Evolutionary conservation across 1,284 basidiomycete species (phyloP).

Genomic region (Flammula alnicola): DNA sequence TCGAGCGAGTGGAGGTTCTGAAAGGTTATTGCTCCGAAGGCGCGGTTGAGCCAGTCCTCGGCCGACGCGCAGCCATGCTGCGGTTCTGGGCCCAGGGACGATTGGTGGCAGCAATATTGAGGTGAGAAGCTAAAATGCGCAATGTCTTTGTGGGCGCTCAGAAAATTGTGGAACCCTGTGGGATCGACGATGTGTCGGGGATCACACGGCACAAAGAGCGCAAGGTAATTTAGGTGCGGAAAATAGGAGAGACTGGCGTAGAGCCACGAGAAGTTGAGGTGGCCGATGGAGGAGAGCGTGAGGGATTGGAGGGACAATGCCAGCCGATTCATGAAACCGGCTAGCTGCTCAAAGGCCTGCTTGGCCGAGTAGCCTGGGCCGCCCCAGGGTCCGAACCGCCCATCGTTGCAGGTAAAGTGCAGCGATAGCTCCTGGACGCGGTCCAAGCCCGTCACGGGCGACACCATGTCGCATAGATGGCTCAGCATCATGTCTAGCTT

Average conservation of each 20-base stretch:
- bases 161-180: slow-evolving; percentile 21
- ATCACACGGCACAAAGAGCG: slow-evolving; percentile 25
- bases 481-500: slow-evolving; percentile 19
- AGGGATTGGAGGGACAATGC: slow-evolving; percentile 15
- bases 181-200: slow-evolving; percentile 22
- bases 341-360: slow-evolving; percentile 13
- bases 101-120: slow-evolving; percentile 21
- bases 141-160: slow-evolving; percentile 14
- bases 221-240: slow-evolving; percentile 19
- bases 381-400: slow-evolving; percentile 3
- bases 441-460: slow-evolving; percentile 12
- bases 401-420: slow-evolving; percentile 9
- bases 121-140: slow-evolving; percentile 15
- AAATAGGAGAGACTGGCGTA: slow-evolving; percentile 19
- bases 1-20: slow-evolving; percentile 16
- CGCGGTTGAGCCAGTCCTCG: slow-evolving; percentile 17
- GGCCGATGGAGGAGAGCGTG: slow-evolving; percentile 20
- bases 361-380: slow-evolving; percentile 6
- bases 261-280: slow-evolving; percentile 21
- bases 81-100: slow-evolving; percentile 3
- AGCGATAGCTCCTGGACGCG: slow-evolving; percentile 12
- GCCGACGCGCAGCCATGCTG: neutral
- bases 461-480: slow-evolving; percentile 9
- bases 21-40: slow-evolving; percentile 14
- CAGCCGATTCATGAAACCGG: slow-evolving; percentile 21